phyloP scores from a whole-genome alignment of 1,284 basidiomycete genomes.

The Cryptococcus maquisensis region DNA sequence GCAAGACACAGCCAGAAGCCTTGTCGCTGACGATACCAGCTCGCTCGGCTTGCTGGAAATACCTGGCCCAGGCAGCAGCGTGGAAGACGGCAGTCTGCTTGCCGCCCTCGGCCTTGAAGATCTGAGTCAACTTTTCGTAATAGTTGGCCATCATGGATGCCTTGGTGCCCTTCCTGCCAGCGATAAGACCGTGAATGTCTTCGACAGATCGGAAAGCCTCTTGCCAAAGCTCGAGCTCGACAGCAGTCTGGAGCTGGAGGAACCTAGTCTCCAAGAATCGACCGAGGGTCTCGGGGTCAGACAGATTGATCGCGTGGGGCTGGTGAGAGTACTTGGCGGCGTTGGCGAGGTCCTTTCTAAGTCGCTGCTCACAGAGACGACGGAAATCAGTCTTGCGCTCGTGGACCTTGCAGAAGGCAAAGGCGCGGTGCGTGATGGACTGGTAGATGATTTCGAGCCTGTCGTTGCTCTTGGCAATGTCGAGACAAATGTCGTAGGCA shows the following conservation, averaged over 20 bases:
- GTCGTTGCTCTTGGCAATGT: conserved; percentile 96
- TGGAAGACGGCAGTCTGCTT: conserved; percentile 87
- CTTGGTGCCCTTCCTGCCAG: conserved; percentile 76
- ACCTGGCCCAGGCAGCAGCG: conserved; percentile 92
- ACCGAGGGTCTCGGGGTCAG: conserved; percentile 92
- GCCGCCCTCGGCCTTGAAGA: conserved; percentile 62
- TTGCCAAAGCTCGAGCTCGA: conserved; percentile 98
- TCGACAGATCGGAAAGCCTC: conserved; percentile 98
- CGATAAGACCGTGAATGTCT: conserved; percentile 92
- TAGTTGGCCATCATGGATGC: conserved; percentile 99
- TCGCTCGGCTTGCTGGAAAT: conserved; percentile 55
- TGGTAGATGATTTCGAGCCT: conserved; percentile 92
- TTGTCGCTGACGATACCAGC: conserved; percentile 69
- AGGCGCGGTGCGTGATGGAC: conserved; percentile 93
- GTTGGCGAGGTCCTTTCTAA: conserved; percentile 90
- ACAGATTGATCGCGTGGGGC: conserved; percentile 94
- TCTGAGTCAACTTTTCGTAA: conserved; percentile 95
- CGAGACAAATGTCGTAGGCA: conserved; percentile 92
- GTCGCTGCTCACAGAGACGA: conserved; percentile 83
- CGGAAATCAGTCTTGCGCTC: conserved; percentile 96
- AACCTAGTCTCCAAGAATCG: conserved; percentile 98
- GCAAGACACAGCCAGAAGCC: conserved; percentile 86
- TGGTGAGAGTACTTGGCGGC: conserved; percentile 96
- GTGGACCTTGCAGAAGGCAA: conserved; percentile 93
- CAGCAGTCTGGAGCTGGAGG: conserved; percentile 94